Evolutionary conservation across 352 stramenopile species (phyloP).

Genomic region (Phytophthora cactorum): DNA sequence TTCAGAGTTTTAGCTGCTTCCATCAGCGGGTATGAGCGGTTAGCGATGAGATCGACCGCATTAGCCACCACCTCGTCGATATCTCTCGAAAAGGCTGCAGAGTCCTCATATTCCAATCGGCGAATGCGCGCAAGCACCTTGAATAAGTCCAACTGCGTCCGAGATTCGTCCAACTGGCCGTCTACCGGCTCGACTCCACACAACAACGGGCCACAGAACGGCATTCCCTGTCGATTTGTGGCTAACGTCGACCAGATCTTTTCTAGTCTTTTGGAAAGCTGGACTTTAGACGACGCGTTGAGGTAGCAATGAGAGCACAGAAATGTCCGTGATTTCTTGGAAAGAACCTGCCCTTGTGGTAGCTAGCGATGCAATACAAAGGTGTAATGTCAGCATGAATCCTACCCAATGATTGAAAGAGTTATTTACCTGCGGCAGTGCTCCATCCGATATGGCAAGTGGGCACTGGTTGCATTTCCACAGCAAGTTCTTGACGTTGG

Average conservation of each 20-base stretch:
- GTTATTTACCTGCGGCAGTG: constrained; percentile 58
- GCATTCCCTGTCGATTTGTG: constrained; percentile 85
- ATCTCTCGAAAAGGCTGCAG: constrained; percentile 62
- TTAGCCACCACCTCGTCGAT: constrained; percentile 70
- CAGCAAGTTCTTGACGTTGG: constrained; percentile 58
- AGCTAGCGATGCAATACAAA: constrained; percentile 43
- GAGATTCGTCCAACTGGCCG: constrained; percentile 23
- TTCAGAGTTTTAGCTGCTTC: constrained; percentile 75
- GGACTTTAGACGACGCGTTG: constrained; percentile 64
- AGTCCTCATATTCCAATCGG: constrained; percentile 73
- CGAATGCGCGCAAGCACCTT: constrained; percentile 78
- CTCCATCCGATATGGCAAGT: constrained; percentile 63
- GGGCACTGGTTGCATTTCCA: constrained; percentile 87
- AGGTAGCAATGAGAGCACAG: constrained; percentile 73
- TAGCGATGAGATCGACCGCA: constrained; percentile 64
- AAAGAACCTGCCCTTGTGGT: constrained; percentile 65
- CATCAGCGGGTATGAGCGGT: constrained; percentile 63
- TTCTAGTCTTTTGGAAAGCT: constrained; percentile 79
- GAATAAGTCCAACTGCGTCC: constrained; percentile 64
- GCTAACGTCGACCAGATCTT: constrained; percentile 86
- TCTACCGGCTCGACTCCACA: constrained; percentile 56
- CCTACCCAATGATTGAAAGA: not conserved
- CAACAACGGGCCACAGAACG: constrained; percentile 80
- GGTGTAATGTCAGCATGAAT: constrained; percentile 11
- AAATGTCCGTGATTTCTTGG: constrained; percentile 72